Conservation (phyloP, 106 monocot genomes). For the Dendrobium officinale region DNA sequence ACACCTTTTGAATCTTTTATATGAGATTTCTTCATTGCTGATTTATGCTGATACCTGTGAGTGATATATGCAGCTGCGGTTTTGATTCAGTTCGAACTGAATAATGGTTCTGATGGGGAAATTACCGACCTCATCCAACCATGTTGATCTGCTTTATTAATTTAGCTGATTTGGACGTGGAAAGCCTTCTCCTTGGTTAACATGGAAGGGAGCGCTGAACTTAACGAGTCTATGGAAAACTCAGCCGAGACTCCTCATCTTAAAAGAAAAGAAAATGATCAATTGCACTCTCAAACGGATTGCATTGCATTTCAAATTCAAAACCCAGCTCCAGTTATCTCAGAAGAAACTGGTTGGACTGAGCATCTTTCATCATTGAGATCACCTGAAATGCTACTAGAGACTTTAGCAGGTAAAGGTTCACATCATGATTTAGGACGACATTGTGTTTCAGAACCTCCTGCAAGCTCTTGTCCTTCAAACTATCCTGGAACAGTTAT, state of each 20-base stretch:
- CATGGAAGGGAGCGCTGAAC: slow-evolving; percentile 57
- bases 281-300: slow-evolving; percentile 14
- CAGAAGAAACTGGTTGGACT: slow-evolving; percentile 31
- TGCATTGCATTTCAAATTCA: slow-evolving; percentile 25
- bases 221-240: slow-evolving; percentile 39
- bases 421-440: slow-evolving; percentile 2
- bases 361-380: slow-evolving; percentile 26
- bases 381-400: slow-evolving; percentile 29
- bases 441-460: slow-evolving; percentile 14
- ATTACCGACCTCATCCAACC: not conserved
- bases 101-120: not conserved
- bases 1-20: not conserved
- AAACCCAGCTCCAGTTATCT: slow-evolving; percentile 17
- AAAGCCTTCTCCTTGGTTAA: not conserved
- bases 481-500: slow-evolving; percentile 18
- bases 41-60: not conserved
- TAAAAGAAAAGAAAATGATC: slow-evolving; percentile 43
- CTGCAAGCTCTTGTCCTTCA: not conserved
- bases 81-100: not conserved
- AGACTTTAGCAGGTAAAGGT: slow-evolving; percentile 27
- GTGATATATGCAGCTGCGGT: not conserved
- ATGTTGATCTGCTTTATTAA: not conserved
- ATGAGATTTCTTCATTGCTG: not conserved
- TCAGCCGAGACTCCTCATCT: slow-evolving; percentile 32
- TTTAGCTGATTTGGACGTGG: slow-evolving; percentile 2